Evolutionary conservation across 177 flowering plant genomes (phyloP).

Genomic region (Tripterygium wilfordii): DNA sequence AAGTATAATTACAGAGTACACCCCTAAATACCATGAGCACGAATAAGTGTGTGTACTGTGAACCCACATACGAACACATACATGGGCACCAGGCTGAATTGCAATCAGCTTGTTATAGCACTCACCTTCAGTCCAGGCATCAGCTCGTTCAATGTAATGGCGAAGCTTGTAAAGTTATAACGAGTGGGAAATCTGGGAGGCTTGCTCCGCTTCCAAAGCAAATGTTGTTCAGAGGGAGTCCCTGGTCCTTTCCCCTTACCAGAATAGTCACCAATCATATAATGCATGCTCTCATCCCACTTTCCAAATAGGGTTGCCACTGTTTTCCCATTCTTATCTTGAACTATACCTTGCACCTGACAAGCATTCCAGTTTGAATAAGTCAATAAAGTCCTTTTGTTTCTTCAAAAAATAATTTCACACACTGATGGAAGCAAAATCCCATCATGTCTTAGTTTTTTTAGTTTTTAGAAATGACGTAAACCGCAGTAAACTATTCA

Average conservation of each 20-base stretch:
- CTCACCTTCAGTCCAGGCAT: constrained; percentile 64
- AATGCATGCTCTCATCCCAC: constrained; percentile 84
- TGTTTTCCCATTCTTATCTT: constrained; percentile 62
- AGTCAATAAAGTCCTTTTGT: not conserved
- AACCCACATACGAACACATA: no score
- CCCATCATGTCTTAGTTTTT: no score
- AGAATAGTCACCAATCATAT: constrained; percentile 49
- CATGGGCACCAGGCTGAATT: not conserved
- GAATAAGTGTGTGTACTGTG: not conserved
- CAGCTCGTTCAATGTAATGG: constrained; percentile 66
- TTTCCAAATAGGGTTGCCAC: constrained; percentile 72
- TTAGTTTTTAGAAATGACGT: no score
- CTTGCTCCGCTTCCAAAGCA: constrained; percentile 61
- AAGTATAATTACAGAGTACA: no score
- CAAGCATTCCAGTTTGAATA: not conserved
- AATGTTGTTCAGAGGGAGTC: constrained; percentile 34
- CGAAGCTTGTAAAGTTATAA: constrained; percentile 69
- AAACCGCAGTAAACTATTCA: no score
- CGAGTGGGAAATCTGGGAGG: constrained; percentile 53
- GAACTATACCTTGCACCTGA: constrained; percentile 75
- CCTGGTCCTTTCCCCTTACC: constrained; percentile 50
- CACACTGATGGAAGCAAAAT: not conserved
- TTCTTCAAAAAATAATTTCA: not conserved
- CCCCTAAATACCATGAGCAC: no score
- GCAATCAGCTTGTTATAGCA: not conserved